Base-by-base conservation (phyloP, 192 early-diverging fungal genomes). In the Chytriomyces confervae region DNA sequence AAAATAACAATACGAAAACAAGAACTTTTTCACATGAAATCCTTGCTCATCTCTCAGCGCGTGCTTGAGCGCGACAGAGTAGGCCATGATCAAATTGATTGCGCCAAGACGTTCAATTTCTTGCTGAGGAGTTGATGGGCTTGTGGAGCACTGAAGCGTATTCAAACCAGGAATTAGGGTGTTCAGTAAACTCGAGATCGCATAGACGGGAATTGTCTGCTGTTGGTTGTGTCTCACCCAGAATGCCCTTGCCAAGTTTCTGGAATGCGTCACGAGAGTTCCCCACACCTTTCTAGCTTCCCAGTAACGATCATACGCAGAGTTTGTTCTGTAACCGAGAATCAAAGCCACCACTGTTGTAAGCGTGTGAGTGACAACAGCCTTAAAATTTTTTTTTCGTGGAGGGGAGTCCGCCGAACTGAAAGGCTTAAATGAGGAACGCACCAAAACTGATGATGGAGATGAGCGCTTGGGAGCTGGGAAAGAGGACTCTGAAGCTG, bases 231-330 rank as follows among this genome's bases (percentile, higher is more conserved):
- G 49, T 43, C 86, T 80, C 62, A 94, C 86, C 94, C 94, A 96
- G 69, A 93, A 84, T 61, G 86, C 75, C 47, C 97, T 92, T 3
- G 93, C 84, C 63, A 96, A 72, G 86, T 93, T 95, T 62, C 95
- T 90, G 62, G 92, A 85, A 36, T 87, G 85, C 13, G 91, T 85
- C 29, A 87, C 85, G 75, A 97, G 81, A 11, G 90, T 87, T 45
- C 88, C 89, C 95, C 95, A 98, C 47, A 92, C 73, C 76, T 92
- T 88, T 62, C 95, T 88, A 16, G 92, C 97, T 83, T 96, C 97
- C 91, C 91, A 96, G 85, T 90, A 88, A 44, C 86, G 66, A 64
- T 89, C 82, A 76, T 89, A 87, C 50, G 92, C 91, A 11, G 91
- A 91, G 84, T 94, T 95, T 75, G 91, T 94, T 77, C 94, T 87